These are phyloP conservation scores for Poterioochromonas sp. DNA, from an alignment of 352 stramenopile genomes.

Conservation along the genomic window DNA sequence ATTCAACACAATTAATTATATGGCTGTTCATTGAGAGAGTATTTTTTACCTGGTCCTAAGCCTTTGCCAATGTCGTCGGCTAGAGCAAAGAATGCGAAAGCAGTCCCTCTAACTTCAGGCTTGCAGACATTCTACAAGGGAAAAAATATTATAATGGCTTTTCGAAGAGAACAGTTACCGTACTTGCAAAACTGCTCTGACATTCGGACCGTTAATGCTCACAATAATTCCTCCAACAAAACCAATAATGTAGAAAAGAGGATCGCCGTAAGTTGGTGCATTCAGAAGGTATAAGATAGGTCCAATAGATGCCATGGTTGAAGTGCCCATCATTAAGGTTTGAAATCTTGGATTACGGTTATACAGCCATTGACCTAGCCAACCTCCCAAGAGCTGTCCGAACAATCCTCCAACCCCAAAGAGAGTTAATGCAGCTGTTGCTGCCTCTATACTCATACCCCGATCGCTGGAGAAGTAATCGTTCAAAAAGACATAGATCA, in stretches of 20 bases:
- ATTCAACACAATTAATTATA: neutral
- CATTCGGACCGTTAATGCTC: constrained; percentile 16
- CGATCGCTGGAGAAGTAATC: constrained; percentile 53
- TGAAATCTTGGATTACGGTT: constrained; percentile 42
- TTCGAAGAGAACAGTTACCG: neutral
- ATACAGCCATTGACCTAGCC: constrained; percentile 45
- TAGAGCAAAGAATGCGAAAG: constrained; percentile 4
- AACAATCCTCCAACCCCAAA: constrained; percentile 51
- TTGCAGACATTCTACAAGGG: constrained; percentile 6
- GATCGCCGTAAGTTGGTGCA: neutral
- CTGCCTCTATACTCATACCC: constrained; percentile 48
- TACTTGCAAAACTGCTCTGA: neutral
- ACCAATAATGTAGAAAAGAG: neutral
- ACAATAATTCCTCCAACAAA: neutral
- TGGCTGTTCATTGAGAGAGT: neutral
- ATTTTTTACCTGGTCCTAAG: neutral
- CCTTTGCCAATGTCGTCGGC: constrained; percentile 15
- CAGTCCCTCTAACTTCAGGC: constrained; percentile 7
- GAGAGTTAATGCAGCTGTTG: constrained; percentile 50
- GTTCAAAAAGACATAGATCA: constrained; percentile 57
- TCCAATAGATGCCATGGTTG: constrained; percentile 46
- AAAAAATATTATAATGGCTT: neutral
- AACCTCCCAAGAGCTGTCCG: constrained; percentile 51
- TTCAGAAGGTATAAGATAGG: constrained; percentile 43
- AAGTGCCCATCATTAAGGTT: constrained; percentile 48